These are phyloP conservation scores for Gossypium raimondii DNA, from an alignment of 345 rosid genomes.

Conservation along the genomic window DNA sequence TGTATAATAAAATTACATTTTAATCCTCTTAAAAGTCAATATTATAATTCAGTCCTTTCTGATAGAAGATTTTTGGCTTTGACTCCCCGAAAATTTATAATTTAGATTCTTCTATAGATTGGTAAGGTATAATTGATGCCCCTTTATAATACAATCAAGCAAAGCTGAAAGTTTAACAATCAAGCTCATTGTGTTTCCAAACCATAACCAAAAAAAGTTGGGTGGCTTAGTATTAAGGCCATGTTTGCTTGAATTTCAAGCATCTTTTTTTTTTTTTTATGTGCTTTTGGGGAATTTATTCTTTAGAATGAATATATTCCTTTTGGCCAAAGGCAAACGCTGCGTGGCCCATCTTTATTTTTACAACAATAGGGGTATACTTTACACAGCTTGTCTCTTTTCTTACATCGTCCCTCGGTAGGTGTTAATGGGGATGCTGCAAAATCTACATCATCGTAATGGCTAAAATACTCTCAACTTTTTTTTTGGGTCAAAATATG, in stretches of 20 bases:
- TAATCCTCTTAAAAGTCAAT: too few species aligned
- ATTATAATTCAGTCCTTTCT: too few species aligned
- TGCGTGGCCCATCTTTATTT: slow-evolving; percentile 34
- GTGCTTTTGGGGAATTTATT: slow-evolving; percentile 58
- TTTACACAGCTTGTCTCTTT: slow-evolving; percentile 26
- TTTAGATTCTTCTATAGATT: slow-evolving; percentile 28
- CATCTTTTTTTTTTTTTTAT: slow-evolving; percentile 42
- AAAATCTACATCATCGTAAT: too few species aligned
- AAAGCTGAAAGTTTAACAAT: slow-evolving; percentile 57
- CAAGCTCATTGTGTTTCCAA: slow-evolving; percentile 33
- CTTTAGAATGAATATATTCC: slow-evolving; percentile 77
- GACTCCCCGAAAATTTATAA: too few species aligned
- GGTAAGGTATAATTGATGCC: slow-evolving; percentile 16
- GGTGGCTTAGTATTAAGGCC: slow-evolving; percentile 53
- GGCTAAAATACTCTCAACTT: too few species aligned
- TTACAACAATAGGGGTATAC: slow-evolving; percentile 15
- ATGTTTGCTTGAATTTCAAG: slow-evolving; percentile 85
- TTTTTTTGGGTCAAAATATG: too few species aligned
- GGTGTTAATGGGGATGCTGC: background rate
- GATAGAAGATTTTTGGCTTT: too few species aligned
- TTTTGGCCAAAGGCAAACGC: slow-evolving; percentile 27
- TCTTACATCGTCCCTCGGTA: background rate
- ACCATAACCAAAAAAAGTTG: slow-evolving; percentile 33
- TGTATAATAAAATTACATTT: too few species aligned
- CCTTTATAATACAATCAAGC: slow-evolving; percentile 30